Base-by-base conservation (phyloP, 352 stramenopile species). In the Globisporangium uncinulatum region DNA sequence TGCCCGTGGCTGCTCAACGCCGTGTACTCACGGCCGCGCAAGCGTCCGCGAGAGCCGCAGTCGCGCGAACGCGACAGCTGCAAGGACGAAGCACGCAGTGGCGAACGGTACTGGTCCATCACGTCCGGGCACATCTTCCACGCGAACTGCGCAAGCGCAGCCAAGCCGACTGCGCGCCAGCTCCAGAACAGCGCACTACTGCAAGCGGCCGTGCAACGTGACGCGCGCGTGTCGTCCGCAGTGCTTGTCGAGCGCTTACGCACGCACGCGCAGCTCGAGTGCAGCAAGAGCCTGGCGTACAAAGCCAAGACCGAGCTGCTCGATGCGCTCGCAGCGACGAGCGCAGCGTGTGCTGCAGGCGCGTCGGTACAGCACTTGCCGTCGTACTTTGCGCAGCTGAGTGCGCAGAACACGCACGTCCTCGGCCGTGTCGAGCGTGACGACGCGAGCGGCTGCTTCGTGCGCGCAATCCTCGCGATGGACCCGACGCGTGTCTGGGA, bases 231-330 rank as follows among this genome's bases (percentile, higher is more conserved):
- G 24, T 83, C 73, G 17, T 79, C 70, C 9, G 60, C 66, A 4
- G 54, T 65, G 39, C 58, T 80, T 31, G 64, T 79, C 11, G 68
- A 70, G 54, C 73, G 70, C 41, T 57, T 83, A 5, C 61, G 69
- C 48, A 47, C 48, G 11, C 29, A 63, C 13, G 61, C 57, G 53
- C n/a, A 67, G 9, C 59, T 76, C 19, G 63, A 69, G 21, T 80
- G 73, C 54, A 80, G 61, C 55, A 80, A 80, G 58, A 80, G 71
- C 51, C 76, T 83, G 63, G 73, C 76, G 11, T 83, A 83, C 60
- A 83, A 83, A 51, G 70, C 69, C 19, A 83, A 83, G 47, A 79
- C 59, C 13, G 73, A 83, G n/a, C 45, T 83, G 44, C 29, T 83
- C 17, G 73, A 79, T 21, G 68, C 62, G 8, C 29, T 79, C 11